Evolutionary conservation across 805 yeast species (phyloP).

Genomic region (Torulaspora indica): DNA sequence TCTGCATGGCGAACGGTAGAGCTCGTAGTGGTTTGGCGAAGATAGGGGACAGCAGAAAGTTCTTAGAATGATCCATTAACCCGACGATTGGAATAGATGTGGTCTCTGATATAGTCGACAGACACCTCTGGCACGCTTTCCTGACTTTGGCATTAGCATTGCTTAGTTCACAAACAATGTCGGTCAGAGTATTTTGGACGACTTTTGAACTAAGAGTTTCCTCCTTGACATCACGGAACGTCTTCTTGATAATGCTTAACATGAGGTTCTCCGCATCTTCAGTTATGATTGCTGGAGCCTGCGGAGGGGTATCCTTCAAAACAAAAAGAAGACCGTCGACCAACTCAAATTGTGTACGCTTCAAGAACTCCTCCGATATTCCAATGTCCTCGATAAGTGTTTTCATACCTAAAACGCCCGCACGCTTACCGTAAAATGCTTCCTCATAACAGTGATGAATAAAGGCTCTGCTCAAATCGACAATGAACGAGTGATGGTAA

Average conservation of each 20-base stretch:
- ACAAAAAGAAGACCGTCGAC: slow-evolving; percentile 85
- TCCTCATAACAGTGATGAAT: slow-evolving; percentile 91
- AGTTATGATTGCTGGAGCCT: slow-evolving; percentile 77
- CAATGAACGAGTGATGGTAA: slow-evolving; percentile 66
- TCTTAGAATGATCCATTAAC: slow-evolving; percentile 78
- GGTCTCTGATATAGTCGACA: slow-evolving; percentile 62
- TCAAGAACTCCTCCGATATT: slow-evolving; percentile 69
- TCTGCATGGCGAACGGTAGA: slow-evolving; percentile 96
- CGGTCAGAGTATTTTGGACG: slow-evolving; percentile 77
- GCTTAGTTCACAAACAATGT: slow-evolving; percentile 86
- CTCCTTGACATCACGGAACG: slow-evolving; percentile 58
- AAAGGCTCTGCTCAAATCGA: slow-evolving; percentile 72
- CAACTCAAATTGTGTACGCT: slow-evolving; percentile 74
- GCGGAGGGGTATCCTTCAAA: slow-evolving; percentile 80
- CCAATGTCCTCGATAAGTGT: slow-evolving; percentile 64
- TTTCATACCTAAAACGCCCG: slow-evolving; percentile 81
- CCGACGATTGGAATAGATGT: slow-evolving; percentile 66
- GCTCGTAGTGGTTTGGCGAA: slow-evolving; percentile 97
- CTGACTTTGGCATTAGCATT: slow-evolving; percentile 82
- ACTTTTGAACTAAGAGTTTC: slow-evolving; percentile 60
- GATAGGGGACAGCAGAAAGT: slow-evolving; percentile 80
- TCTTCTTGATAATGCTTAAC: slow-evolving; percentile 55
- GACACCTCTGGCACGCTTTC: slow-evolving; percentile 69
- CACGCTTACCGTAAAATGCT: slow-evolving; percentile 76
- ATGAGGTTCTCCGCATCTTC: slow-evolving; percentile 66